Percentiles rank a stretch among this genome's conserved stretches.
Conservation (phyloP, 2,329 filamentous ascomycete species). For the Cladosporium phlei region DNA sequence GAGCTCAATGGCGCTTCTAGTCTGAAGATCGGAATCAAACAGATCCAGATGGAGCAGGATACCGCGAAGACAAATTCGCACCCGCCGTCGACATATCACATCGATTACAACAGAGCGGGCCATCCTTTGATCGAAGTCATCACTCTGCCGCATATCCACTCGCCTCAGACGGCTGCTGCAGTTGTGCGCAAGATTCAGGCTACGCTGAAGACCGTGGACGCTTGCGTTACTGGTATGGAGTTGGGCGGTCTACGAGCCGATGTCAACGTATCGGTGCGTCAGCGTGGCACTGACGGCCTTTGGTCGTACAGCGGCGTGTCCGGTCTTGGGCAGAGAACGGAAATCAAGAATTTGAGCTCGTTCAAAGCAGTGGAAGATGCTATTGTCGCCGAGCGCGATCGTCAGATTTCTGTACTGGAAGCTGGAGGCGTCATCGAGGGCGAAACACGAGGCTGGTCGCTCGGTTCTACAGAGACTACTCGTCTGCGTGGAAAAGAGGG, state of each 20-base stretch:
- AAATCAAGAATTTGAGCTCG: constrained; percentile 95
- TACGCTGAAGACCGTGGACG: constrained; percentile 72
- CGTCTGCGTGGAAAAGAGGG: constrained; percentile 88
- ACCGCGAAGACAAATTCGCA: constrained; percentile 89
- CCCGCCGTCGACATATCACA: constrained; percentile 65
- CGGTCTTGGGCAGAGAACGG: constrained; percentile 77
- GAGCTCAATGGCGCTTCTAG: constrained; percentile 61
- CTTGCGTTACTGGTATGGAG: constrained; percentile 90
- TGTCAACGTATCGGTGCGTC: constrained; percentile 84
- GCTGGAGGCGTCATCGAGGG: constrained; percentile 69
- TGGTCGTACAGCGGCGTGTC: constrained; percentile 54
- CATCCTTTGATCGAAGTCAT: constrained; percentile 93
- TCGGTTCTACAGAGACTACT: constrained; percentile 76
- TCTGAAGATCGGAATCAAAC: constrained; percentile 75
- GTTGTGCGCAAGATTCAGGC: constrained; percentile 84
- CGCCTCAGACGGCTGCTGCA: constrained; percentile 80
- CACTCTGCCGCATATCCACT: constrained; percentile 80
- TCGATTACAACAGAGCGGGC: constrained; percentile 93
- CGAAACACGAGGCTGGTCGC: constrained; percentile 89
- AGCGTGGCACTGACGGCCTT: constrained; percentile 41
- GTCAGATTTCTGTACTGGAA: constrained; percentile 78
- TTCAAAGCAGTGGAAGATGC: constrained; percentile 95
- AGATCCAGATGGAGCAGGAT: constrained; percentile 96
- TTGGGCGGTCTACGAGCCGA: constrained; percentile 84
- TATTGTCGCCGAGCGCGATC: constrained; percentile 81